Percentiles rank a stretch among this genome's conserved stretches.
phyloP scores from a whole-genome alignment of 176 grass and related monocot species.

The Rhynchospora tenuis region DNA sequence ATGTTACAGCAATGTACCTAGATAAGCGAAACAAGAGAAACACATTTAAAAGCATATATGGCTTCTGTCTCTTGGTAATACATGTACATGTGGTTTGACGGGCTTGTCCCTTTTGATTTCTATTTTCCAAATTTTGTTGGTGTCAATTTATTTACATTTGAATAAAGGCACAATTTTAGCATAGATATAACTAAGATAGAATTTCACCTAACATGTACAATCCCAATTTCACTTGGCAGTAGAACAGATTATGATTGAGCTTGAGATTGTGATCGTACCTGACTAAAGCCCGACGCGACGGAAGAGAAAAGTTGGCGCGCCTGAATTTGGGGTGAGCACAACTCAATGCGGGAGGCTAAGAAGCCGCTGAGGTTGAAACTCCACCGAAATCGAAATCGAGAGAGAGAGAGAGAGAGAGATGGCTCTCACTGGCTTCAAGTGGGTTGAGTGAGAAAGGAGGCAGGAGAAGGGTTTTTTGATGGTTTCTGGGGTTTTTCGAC shows the following conservation, averaged over 20 bases:
- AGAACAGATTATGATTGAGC: background rate
- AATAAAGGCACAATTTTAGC: background rate
- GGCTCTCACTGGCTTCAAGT: too few relatives aligned
- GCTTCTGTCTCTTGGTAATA: background rate
- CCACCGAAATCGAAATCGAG: too few relatives aligned
- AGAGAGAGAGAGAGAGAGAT: background rate
- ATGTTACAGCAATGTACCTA: background rate
- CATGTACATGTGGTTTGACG: too few relatives aligned
- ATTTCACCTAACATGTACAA: background rate
- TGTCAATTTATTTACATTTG: background rate
- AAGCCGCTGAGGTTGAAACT: background rate
- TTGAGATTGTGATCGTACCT: background rate
- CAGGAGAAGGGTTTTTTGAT: background rate
- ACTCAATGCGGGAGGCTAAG: background rate
- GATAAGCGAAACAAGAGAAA: background rate
- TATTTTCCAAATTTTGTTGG: too few relatives aligned
- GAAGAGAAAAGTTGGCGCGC: background rate
- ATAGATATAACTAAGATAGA: background rate
- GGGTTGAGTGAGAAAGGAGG: background rate
- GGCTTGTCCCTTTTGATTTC: too few relatives aligned
- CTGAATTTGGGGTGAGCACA: too few relatives aligned
- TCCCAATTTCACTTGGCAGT: background rate
- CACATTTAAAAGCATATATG: background rate
- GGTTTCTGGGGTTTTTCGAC: background rate
- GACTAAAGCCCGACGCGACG: background rate